phyloP scores from a whole-genome alignment of 805 yeast species.

The Saccharomycopsis sp. region DNA sequence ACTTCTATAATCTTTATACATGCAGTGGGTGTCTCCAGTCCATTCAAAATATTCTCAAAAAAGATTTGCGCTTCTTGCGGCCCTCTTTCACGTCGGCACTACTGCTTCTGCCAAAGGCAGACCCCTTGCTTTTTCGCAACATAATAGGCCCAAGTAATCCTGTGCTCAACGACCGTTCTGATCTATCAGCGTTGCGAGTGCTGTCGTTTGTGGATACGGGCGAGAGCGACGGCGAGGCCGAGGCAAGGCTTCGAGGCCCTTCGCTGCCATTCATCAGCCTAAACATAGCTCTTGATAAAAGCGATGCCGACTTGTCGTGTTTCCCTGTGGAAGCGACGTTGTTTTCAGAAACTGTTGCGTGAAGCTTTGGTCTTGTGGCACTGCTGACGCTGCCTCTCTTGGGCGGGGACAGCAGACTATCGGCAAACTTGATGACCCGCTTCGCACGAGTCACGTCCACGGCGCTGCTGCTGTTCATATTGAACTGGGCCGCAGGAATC shows the following conservation, averaged over 20 bases:
- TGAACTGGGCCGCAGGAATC: constrained; percentile 15
- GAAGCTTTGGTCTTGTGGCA: not conserved
- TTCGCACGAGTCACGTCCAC: not conserved
- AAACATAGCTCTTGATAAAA: not conserved
- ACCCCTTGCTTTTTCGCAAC: not conserved
- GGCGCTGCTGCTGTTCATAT: not conserved
- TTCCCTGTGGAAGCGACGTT: not conserved
- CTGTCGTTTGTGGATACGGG: not conserved
- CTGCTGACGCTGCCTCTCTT: not conserved
- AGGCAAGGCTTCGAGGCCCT: not conserved
- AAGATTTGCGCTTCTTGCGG: not conserved
- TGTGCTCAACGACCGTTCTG: not conserved
- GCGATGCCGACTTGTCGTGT: not conserved
- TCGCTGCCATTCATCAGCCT: not conserved
- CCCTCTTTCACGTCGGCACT: not conserved
- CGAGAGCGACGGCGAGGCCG: not conserved
- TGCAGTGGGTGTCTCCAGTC: too few relatives aligned
- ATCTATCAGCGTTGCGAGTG: not conserved
- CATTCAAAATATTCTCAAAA: not conserved
- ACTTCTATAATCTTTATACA: too few relatives aligned
- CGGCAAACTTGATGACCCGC: constrained; percentile 12
- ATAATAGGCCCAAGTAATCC: not conserved
- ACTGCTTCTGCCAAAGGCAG: not conserved
- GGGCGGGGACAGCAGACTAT: not conserved
- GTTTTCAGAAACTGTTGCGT: not conserved